A percentile compares a stretch with the other conserved stretches of the same genome.
Conservation (phyloP, 345 rosid genomes). For the Crucihimalaya himalaica region DNA sequence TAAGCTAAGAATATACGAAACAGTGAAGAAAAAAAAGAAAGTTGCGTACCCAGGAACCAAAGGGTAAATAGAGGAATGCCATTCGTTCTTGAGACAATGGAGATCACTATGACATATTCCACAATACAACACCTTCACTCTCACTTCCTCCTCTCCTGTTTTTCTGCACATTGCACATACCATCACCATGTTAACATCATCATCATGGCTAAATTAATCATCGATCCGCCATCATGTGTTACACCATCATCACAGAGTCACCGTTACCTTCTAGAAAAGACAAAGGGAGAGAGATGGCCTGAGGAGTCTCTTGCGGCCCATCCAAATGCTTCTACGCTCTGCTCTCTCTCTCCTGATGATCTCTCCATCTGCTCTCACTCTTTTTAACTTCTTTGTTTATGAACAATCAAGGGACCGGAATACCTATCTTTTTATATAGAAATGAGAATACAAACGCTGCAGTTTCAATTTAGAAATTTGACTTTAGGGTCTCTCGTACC, state of each 20-base stretch:
- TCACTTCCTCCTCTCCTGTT: conserved; percentile 63
- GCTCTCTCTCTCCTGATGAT: conserved; percentile 3
- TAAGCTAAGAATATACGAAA: background rate
- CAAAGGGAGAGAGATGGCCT: conserved; percentile 63
- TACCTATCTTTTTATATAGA: background rate
- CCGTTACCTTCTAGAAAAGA: conserved; percentile 58
- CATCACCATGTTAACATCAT: conserved; percentile 1
- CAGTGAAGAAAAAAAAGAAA: background rate
- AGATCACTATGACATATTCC: conserved; percentile 78
- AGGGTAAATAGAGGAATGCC: conserved; percentile 57
- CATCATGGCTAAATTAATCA: conserved; percentile 15
- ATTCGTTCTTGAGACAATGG: conserved; percentile 52
- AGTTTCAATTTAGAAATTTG: conserved; percentile 21
- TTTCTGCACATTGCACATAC: conserved; percentile 41
- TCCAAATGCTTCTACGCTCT: conserved; percentile 45
- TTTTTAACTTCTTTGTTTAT: background rate
- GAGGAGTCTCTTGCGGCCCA: conserved; percentile 67
- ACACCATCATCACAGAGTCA: background rate
- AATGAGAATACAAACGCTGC: background rate
- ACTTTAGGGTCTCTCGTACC: conserved; percentile 12
- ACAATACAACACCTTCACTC: conserved; percentile 60
- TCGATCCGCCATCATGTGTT: background rate
- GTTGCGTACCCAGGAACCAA: conserved; percentile 65
- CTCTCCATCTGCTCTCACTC: conserved; percentile 26
- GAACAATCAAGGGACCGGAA: background rate